Conservation (phyloP, 202 grass and related monocot genomes). For the Miscanthus sacchariflorus region DNA sequence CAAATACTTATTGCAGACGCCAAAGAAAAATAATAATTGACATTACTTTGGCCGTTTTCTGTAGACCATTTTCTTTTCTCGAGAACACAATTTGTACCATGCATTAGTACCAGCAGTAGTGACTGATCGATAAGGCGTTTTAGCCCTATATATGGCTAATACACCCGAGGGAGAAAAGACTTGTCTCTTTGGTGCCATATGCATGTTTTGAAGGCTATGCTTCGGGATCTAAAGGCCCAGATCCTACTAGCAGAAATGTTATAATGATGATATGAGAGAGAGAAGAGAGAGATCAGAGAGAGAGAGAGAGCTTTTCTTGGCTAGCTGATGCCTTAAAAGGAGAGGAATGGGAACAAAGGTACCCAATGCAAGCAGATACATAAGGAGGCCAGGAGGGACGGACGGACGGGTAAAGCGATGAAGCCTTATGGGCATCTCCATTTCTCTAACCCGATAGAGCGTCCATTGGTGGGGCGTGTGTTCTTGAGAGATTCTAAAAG, state of each 20-base stretch:
- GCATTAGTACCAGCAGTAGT: not conserved
- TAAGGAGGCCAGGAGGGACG: not conserved
- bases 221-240: conserved; percentile 54
- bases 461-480: conserved; percentile 55
- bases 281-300: conserved; percentile 37
- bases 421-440: conserved; percentile 58
- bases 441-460: conserved; percentile 55
- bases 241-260: conserved; percentile 51
- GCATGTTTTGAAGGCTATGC: conserved; percentile 32
- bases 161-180: conserved; percentile 28
- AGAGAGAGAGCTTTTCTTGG: conserved; percentile 44
- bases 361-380: conserved; percentile 48
- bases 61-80: conserved; percentile 39
- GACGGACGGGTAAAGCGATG: conserved; percentile 30
- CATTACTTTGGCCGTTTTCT: conserved; percentile 46
- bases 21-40: conserved; percentile 49
- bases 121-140: conserved; percentile 39
- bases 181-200: conserved; percentile 44
- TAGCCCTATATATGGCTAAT: conserved; percentile 36
- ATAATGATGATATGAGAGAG: conserved; percentile 44
- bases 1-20: conserved; percentile 42
- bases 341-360: conserved; percentile 51
- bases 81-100: conserved; percentile 51
- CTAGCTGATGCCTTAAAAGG: conserved; percentile 44
- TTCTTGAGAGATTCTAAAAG: conserved; percentile 55